phyloP scores from a whole-genome alignment of 106 monocot genomes.

The Amphibolis antarctica region DNA sequence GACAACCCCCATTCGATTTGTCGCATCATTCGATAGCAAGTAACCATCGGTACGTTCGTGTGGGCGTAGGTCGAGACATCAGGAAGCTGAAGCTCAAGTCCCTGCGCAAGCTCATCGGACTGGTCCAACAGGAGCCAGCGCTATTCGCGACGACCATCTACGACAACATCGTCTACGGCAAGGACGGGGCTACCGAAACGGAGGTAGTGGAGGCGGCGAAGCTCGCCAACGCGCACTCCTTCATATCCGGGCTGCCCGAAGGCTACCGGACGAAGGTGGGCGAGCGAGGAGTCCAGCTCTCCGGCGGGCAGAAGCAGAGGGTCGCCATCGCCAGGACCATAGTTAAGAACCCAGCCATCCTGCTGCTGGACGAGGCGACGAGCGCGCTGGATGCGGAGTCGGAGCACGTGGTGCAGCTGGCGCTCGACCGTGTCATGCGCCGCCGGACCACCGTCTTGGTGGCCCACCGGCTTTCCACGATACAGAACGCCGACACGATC shows the following conservation, averaged over 20 bases:
- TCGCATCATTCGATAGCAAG: background rate
- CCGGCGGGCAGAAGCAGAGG: conserved; percentile 26
- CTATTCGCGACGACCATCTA: conserved; percentile 77
- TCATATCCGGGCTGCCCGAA: conserved; percentile 78
- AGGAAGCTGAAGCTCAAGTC: conserved; percentile 64
- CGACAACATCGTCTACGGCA: conserved; percentile 85
- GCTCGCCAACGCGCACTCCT: conserved; percentile 87
- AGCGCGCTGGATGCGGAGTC: conserved; percentile 27
- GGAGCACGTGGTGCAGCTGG: conserved; percentile 20
- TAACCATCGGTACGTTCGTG: background rate
- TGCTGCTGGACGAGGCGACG: conserved; percentile 26
- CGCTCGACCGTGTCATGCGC: conserved; percentile 17
- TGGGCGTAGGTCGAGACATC: conserved; percentile 65
- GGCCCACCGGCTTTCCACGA: conserved; percentile 26
- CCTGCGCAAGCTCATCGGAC: conserved; percentile 60
- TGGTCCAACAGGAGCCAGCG: conserved; percentile 92
- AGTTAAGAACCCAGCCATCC: conserved; percentile 15
- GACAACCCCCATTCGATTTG: background rate
- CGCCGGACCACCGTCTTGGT: conserved; percentile 18
- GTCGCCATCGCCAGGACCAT: conserved; percentile 24
- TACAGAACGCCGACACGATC: conserved; percentile 22
- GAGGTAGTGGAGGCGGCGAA: conserved; percentile 83
- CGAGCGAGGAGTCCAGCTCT: conserved; percentile 23
- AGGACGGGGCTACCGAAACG: conserved; percentile 56
- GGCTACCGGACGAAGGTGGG: conserved; percentile 58